Base-by-base conservation (phyloP, 352 stramenopile genomes). In the Globisporangium cylindrosporum region DNA sequence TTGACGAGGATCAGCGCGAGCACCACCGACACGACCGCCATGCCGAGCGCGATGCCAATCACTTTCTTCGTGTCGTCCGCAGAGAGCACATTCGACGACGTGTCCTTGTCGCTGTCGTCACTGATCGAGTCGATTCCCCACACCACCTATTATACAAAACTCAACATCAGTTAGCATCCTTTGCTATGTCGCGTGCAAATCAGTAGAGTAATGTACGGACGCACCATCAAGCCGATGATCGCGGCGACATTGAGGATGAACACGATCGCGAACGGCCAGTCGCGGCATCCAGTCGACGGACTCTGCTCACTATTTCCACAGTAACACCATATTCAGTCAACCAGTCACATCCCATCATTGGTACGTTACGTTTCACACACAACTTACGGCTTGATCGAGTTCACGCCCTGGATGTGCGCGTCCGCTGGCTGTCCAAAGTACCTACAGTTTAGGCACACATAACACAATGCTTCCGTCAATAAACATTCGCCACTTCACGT, bases 181-280 rank as follows among this genome's bases (percentile, higher is more conserved):
- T 32, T 32, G 27, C 27, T 32, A 32, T 32, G 27, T 32, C 27
- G 27, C 3, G 27, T 32, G 27, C 27, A 32, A 43, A 43, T 0
- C 29, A 38, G 20, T 43, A 25, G 18, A 55, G 1, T 4, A 32
- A 2, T 32, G 3, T 32, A 32, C 27, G 27, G 27, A 62, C 54
- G 49, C 20, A 79, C 74, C 72, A 84, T 87, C 41, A 93, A 66
- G 0, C 75, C 85, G 29, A 92, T 77, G 58, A 96, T 94, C 2
- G 80, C 82, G 9, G 61, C 86, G 14, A 96, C 76, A 74, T 96
- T 96, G 2, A 81, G 60, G 38, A 94, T 49, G 62, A 96, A 96
- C 18, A 94, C 49, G 34, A 96, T 55, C 4, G 82, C 88, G 64
- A 94, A 96, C 20, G 88, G 88, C 80, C 77, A 84, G 67, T 96